Conservation (phyloP, 2,329 filamentous ascomycete genomes). For the Trichoderma cornu-damae region DNA sequence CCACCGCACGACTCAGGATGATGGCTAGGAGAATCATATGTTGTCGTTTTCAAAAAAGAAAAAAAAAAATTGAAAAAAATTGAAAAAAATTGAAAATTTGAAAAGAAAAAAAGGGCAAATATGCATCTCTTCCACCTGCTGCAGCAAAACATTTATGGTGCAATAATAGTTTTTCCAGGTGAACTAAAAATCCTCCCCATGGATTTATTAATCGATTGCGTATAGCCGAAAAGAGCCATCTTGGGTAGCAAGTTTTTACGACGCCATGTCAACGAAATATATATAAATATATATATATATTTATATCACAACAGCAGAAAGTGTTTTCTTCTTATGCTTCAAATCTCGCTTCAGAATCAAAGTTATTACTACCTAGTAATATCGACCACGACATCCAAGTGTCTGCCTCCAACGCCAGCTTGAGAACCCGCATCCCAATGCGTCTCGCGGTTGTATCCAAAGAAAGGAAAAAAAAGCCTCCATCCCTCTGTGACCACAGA, state of each 20-base stretch:
- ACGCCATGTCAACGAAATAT: no score
- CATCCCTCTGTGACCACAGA: conserved; percentile 2
- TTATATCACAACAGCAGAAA: neutral
- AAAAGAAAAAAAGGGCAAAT: no score
- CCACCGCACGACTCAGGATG: neutral
- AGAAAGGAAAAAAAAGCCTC: conserved; percentile 21
- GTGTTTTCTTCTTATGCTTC: neutral
- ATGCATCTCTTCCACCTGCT: no score
- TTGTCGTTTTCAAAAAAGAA: neutral
- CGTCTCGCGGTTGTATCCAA: conserved; percentile 26
- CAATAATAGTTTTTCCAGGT: no score
- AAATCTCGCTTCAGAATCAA: neutral
- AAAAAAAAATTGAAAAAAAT: neutral
- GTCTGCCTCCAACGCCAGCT: conserved; percentile 17
- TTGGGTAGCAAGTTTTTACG: no score
- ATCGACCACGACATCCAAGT: neutral
- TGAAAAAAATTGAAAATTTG: no score
- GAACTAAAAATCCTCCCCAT: no score
- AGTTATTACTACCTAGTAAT: conserved; percentile 12
- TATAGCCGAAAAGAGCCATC: no score
- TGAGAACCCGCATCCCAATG: conserved; percentile 23
- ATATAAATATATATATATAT: no score
- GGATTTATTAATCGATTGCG: no score
- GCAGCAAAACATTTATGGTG: no score
- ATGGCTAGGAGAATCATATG: neutral